Percentiles rank a stretch among this genome's conserved stretches.
phyloP scores from a whole-genome alignment of 2,329 filamentous ascomycete species.

The Cytospora schulzeri region DNA sequence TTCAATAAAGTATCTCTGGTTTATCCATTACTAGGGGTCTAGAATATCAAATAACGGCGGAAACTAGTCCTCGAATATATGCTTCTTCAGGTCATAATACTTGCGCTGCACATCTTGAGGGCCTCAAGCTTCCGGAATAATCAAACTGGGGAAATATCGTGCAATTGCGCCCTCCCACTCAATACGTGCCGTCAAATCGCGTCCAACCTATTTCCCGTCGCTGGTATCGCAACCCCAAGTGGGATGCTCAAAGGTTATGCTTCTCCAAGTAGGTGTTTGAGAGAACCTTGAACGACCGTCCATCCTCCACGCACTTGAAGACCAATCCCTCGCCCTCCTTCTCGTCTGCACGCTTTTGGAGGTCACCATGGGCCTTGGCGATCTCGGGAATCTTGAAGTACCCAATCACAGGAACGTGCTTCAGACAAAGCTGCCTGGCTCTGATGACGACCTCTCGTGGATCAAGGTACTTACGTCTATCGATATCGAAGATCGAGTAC shows the following conservation, averaged over 20 bases:
- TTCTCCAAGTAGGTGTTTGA: conserved; percentile 31
- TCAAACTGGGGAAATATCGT: too few relatives aligned
- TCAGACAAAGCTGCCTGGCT: conserved; percentile 33
- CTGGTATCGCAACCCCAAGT: too few relatives aligned
- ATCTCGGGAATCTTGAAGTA: conserved; percentile 32
- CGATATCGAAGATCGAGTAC: conserved; percentile 39
- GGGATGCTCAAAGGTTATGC: conserved; percentile 12
- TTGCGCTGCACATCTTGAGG: too few relatives aligned
- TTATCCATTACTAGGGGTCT: too few relatives aligned
- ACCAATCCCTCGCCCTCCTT: conserved; percentile 34
- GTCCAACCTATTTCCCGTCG: neutral
- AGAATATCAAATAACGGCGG: too few relatives aligned
- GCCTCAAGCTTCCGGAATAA: too few relatives aligned
- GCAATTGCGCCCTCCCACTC: too few relatives aligned
- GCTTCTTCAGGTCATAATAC: too few relatives aligned
- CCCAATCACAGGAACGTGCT: conserved; percentile 38
- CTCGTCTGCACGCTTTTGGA: conserved; percentile 31
- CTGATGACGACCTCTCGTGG: conserved; percentile 36
- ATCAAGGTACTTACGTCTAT: conserved; percentile 33
- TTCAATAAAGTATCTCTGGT: too few relatives aligned
- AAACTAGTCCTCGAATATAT: too few relatives aligned
- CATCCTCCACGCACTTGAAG: conserved; percentile 33
- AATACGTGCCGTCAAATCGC: too few relatives aligned
- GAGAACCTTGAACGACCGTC: conserved; percentile 35
- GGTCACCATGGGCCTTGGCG: conserved; percentile 28